phyloP scores from a whole-genome alignment of 2,329 filamentous ascomycete species.

The Alternaria atra region DNA sequence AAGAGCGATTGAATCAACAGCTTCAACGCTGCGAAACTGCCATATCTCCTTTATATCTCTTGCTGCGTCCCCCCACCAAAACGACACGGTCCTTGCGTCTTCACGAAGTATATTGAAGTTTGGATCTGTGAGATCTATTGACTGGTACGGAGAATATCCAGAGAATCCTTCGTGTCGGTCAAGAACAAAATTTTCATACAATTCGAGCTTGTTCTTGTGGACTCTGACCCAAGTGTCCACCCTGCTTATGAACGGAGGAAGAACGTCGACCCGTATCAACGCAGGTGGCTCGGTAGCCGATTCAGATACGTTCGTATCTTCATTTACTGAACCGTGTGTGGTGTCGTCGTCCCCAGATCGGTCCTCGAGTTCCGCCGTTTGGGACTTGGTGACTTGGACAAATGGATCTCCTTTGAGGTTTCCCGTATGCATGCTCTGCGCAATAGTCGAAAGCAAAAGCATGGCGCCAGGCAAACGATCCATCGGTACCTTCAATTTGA shows the following conservation, averaged over 20 bases:
- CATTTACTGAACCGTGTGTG: background rate
- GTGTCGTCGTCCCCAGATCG: background rate
- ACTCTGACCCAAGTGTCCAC: too few species aligned
- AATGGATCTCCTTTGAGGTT: constrained; percentile 25
- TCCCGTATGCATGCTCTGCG: constrained; percentile 15
- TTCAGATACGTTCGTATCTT: background rate
- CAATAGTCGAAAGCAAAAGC: constrained; percentile 31
- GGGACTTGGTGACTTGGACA: constrained; percentile 3
- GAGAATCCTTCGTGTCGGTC: too few species aligned
- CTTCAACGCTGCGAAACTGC: too few species aligned
- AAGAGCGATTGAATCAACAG: too few species aligned
- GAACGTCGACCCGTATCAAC: constrained; percentile 7
- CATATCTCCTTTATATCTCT: too few species aligned
- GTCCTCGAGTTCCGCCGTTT: background rate
- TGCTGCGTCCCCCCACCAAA: too few species aligned
- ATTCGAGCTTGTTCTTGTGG: too few species aligned
- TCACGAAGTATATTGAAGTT: too few species aligned
- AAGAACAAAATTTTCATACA: too few species aligned
- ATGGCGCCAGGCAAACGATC: constrained; percentile 25
- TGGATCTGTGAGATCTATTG: too few species aligned
- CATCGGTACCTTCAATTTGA: constrained; percentile 32
- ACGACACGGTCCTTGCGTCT: too few species aligned
- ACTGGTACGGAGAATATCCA: too few species aligned
- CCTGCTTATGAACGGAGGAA: background rate
- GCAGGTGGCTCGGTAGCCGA: background rate